These are phyloP conservation scores for Pyronema omphalodes DNA, from an alignment of 495 filamentous ascomycete genomes.

Conservation along the genomic window DNA sequence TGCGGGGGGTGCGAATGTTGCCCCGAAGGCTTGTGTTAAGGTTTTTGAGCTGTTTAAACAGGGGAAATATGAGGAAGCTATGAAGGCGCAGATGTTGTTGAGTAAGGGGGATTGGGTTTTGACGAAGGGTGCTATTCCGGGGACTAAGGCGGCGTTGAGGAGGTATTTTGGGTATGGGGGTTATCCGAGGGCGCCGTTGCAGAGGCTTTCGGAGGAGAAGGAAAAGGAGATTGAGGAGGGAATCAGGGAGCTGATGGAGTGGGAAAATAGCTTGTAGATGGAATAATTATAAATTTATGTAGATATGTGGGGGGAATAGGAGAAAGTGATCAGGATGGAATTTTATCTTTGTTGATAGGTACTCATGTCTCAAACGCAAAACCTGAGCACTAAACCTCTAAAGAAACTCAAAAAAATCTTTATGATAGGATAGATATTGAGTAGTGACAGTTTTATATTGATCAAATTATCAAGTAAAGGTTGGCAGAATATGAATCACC, in stretches of 20 bases:
- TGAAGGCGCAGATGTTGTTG: constrained; percentile 50
- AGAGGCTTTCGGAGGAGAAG: constrained; percentile 36
- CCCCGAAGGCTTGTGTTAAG: constrained; percentile 61
- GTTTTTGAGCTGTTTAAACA: constrained; percentile 64
- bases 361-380: too few species aligned
- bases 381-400: too few species aligned
- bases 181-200: constrained; percentile 54
- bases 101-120: constrained; percentile 69
- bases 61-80: constrained; percentile 55
- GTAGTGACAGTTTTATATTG: too few species aligned
- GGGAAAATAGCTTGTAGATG: constrained; percentile 32
- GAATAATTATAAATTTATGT: too few species aligned
- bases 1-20: constrained; percentile 71
- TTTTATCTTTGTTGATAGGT: too few species aligned
- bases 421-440: too few species aligned
- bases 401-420: too few species aligned
- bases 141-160: constrained; percentile 72
- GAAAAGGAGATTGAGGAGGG: constrained; percentile 39
- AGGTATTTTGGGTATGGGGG: constrained; percentile 73
- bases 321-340: too few species aligned
- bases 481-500: too few species aligned
- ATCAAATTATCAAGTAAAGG: too few species aligned
- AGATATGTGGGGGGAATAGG: too few species aligned
- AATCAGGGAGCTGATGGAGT: constrained; percentile 51
- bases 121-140: constrained; percentile 69